These are phyloP conservation scores for Phaffomyces thermotolerans DNA, from an alignment of 805 yeast genomes.

Conservation along the genomic window DNA sequence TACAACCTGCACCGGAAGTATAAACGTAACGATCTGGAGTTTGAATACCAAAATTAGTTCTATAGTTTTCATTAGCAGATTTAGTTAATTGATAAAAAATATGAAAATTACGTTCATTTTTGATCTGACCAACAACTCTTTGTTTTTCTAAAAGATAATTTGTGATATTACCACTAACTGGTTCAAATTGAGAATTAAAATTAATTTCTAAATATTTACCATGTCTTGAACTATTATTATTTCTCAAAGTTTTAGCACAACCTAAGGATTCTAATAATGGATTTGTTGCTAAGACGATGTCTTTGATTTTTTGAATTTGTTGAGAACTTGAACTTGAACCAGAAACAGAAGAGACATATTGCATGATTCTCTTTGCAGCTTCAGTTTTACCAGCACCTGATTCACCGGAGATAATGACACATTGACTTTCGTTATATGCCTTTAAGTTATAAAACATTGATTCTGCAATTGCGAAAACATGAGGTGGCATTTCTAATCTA, in stretches of 20 bases:
- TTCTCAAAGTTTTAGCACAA: slow-evolving; percentile 86
- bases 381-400: slow-evolving; percentile 98
- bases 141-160: slow-evolving; percentile 91
- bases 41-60: slow-evolving; percentile 83
- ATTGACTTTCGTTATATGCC: slow-evolving; percentile 88
- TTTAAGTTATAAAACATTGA: slow-evolving; percentile 93
- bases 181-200: slow-evolving; percentile 76
- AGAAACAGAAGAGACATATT: slow-evolving; percentile 85
- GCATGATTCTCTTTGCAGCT: slow-evolving; percentile 97
- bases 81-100: slow-evolving; percentile 94
- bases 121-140: slow-evolving; percentile 92
- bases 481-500: slow-evolving; percentile 95
- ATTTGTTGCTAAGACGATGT: slow-evolving; percentile 96
- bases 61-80: slow-evolving; percentile 77
- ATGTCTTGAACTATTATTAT: slow-evolving; percentile 85
- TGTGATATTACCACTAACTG: slow-evolving; percentile 92
- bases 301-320: slow-evolving; percentile 82
- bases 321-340: slow-evolving; percentile 55
- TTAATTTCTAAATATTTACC: slow-evolving; percentile 90
- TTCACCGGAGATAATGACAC: slow-evolving; percentile 96
- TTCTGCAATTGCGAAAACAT: slow-evolving; percentile 96
- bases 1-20: slow-evolving; percentile 82
- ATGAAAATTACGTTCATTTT: slow-evolving; percentile 92
- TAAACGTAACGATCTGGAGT: slow-evolving; percentile 89
- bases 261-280: slow-evolving; percentile 89